phyloP scores from a whole-genome alignment of 1,139 yeast species.

The Kodamaea alishanica region DNA sequence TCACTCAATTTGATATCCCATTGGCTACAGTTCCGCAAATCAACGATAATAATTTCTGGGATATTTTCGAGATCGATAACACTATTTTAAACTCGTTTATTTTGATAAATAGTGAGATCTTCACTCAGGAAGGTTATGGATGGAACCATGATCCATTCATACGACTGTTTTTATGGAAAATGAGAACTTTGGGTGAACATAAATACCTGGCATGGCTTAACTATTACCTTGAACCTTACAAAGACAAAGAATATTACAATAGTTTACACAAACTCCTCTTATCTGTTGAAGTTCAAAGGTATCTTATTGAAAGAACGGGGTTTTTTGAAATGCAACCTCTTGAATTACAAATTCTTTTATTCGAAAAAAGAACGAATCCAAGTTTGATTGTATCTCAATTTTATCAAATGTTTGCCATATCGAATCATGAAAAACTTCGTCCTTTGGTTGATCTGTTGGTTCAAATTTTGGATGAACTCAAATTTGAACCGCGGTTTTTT shows the following conservation, averaged over 20 bases:
- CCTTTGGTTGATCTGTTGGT: constrained; percentile 10
- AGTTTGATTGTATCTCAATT: constrained; percentile 17
- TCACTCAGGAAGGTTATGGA: not conserved
- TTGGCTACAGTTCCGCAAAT: constrained; percentile 2
- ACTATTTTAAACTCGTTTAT: constrained; percentile 6
- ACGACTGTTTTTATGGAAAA: constrained; percentile 3
- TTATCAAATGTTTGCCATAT: constrained; percentile 19
- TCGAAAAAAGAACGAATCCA: constrained; percentile 11
- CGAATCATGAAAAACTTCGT: constrained; percentile 13
- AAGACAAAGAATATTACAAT: constrained; percentile 3
- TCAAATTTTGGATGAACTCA: constrained; percentile 15
- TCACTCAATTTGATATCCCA: constrained; percentile 4
- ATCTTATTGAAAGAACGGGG: constrained; percentile 16
- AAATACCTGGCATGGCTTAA: constrained; percentile 6
- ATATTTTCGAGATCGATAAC: constrained; percentile 2
- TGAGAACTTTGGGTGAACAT: constrained; percentile 8
- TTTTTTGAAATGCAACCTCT: constrained; percentile 11
- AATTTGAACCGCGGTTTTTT: constrained; percentile 3
- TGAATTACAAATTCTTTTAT: constrained; percentile 4
- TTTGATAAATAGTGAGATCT: constrained; percentile 6
- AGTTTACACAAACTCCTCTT: constrained; percentile 4
- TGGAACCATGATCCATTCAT: constrained; percentile 5
- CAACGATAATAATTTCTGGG: not conserved
- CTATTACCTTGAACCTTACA: constrained; percentile 5
- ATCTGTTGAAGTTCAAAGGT: constrained; percentile 15